Conservation (phyloP, 345 rosid species). For the Brassica cretica region DNA sequence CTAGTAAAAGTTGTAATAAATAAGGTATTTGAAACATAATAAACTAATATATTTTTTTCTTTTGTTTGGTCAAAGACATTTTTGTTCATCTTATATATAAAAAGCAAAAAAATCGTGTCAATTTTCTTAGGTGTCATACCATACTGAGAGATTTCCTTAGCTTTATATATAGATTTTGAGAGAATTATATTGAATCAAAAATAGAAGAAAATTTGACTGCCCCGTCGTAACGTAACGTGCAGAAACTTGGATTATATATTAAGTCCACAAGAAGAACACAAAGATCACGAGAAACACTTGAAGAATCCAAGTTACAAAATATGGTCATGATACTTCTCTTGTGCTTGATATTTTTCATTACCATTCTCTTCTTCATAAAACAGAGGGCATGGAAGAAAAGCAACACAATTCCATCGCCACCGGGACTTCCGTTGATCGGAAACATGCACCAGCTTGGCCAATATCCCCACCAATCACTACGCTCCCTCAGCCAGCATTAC, state of each 20-base stretch:
- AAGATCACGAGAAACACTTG: conserved; percentile 24
- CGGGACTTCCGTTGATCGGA: conserved; percentile 56
- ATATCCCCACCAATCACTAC: conserved; percentile 52
- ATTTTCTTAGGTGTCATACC: conserved; percentile 12
- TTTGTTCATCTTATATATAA: not conserved
- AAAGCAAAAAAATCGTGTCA: not conserved
- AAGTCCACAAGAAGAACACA: not conserved
- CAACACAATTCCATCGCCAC: conserved; percentile 51
- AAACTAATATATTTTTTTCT: not conserved
- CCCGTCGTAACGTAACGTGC: conserved; percentile 16
- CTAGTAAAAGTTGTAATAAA: not conserved
- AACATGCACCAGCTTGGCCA: conserved; percentile 58
- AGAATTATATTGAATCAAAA: not conserved
- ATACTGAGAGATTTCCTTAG: conserved; percentile 6
- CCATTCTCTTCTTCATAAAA: conserved; percentile 18
- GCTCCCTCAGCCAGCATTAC: conserved; percentile 39
- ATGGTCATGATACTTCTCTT: conserved; percentile 30
- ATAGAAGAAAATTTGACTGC: conserved; percentile 21
- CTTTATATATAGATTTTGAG: not conserved
- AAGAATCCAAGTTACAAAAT: conserved; percentile 8
- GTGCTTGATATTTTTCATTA: conserved; percentile 8
- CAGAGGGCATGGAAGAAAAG: conserved; percentile 8
- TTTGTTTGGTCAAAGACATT: not conserved
- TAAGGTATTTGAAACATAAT: not conserved
- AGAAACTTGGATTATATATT: conserved; percentile 19